Evolutionary conservation across 768 basidiomycete genomes (phyloP), one percentile per base, ranked within the genome.

Genomic region (Tubosaeta brunneosetosa): DNA sequence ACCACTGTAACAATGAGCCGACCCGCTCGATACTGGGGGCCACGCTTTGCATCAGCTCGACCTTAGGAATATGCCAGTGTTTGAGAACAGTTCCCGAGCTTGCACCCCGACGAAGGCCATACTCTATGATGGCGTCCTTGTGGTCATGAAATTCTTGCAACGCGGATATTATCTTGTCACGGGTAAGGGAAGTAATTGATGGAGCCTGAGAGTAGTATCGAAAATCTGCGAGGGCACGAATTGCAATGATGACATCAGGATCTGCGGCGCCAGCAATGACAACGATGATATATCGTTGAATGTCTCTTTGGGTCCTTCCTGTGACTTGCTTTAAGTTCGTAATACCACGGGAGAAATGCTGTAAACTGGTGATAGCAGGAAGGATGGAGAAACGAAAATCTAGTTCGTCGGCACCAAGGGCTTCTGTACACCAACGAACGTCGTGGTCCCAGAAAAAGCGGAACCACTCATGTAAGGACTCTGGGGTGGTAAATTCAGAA

Each of bases 61-160:
- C 19, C 55, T 79, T 79, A 2, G 72, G 74, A 38, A 78, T 77
- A 16, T 68, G 46, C 59, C 68, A 78, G 48, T 75, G 55, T 7
- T 69, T 33, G 19, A 73, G 67, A 11, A 31, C 1, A 62, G 50
- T 7, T 47, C 48, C 22, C 59, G 61, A 8, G 40, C 9, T 12
- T 34, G 9, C 12, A 19, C 71, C 67, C 7, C 43, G 16, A 6
- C 63, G 51, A 25, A 66, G 65, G 6, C 68, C 66, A 8, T 62
- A 59, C 1, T 58, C 56, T 13, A 73, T 56, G 33, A 77, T 71
- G 3, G 57, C 55, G 1, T 67, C 16, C 43, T 77, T 77, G 58
- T 70, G 52, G 5, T 54, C 3, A 40, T 76, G 74, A 42, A 76
- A 76, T 11, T 62, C 54, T 0, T 32, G 2, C 0, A 77, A 55